These are phyloP conservation scores for Davidsoniella australis DNA, from an alignment of 2,329 filamentous ascomycete genomes.

Conservation along the genomic window DNA sequence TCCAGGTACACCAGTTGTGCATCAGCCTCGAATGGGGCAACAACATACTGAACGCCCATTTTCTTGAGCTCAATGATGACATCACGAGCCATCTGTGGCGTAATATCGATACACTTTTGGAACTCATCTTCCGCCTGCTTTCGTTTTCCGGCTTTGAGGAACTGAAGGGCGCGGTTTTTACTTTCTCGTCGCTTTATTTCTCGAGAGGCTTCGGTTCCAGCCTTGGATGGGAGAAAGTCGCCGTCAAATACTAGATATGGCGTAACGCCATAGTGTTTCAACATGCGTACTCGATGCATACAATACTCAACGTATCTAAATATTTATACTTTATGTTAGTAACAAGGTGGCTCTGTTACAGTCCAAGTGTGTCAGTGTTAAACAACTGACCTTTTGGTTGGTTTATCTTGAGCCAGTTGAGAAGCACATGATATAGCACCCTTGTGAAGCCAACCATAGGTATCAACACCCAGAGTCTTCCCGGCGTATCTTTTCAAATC, in stretches of 20 bases:
- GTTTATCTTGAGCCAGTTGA: slow-evolving; percentile 75
- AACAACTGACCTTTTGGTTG: slow-evolving; percentile 57
- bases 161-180: slow-evolving; percentile 56
- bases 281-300: slow-evolving; percentile 83
- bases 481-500: slow-evolving; percentile 76
- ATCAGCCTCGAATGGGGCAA: slow-evolving; percentile 94
- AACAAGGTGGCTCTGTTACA: not conserved
- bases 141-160: slow-evolving; percentile 65
- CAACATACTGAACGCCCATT: slow-evolving; percentile 65
- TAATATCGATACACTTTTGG: slow-evolving; percentile 90
- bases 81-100: slow-evolving; percentile 82
- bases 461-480: slow-evolving; percentile 84
- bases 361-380: not conserved
- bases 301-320: slow-evolving; percentile 73
- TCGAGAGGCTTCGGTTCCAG: slow-evolving; percentile 64
- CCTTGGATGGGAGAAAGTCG: slow-evolving; percentile 86
- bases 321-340: slow-evolving; percentile 2
- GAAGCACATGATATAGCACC: slow-evolving; percentile 80
- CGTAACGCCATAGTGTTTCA: slow-evolving; percentile 81
- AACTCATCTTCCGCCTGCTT: slow-evolving; percentile 70
- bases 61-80: slow-evolving; percentile 85
- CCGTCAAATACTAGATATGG: slow-evolving; percentile 95
- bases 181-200: slow-evolving; percentile 60
- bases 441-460: slow-evolving; percentile 95
- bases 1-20: slow-evolving; percentile 94